Evolutionary conservation across 164 flowering plant species (phyloP).

Genomic region (Sextonia rubra): DNA sequence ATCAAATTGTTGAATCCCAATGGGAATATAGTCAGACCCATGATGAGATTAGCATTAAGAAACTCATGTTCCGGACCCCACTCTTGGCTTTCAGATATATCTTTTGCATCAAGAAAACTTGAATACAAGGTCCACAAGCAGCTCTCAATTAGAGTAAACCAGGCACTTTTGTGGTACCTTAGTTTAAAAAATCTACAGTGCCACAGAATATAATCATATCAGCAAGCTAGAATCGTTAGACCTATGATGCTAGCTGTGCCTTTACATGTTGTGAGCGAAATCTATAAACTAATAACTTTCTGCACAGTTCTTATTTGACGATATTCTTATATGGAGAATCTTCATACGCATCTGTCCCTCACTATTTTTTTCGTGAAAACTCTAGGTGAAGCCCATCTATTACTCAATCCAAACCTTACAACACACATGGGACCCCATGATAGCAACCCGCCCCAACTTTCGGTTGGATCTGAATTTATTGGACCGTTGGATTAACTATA

Average conservation of each 20-base stretch:
- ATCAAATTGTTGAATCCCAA: background rate
- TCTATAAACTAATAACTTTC: background rate
- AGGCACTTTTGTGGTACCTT: background rate
- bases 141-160: background rate
- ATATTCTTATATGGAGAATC: too few species aligned
- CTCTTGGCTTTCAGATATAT: background rate
- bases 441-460: too few species aligned
- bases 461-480: too few species aligned
- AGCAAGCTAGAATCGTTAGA: background rate
- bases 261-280: background rate
- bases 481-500: too few species aligned
- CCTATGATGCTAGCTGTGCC: background rate
- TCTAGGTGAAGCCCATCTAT: too few species aligned
- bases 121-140: background rate
- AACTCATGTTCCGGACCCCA: background rate
- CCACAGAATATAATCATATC: background rate
- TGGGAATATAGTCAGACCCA: background rate
- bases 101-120: slow-evolving; percentile 4
- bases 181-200: background rate
- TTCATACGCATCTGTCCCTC: too few species aligned
- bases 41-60: background rate
- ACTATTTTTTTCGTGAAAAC: too few species aligned
- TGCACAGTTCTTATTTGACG: background rate
- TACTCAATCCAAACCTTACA: too few species aligned
- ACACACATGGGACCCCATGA: too few species aligned